phyloP scores from a whole-genome alignment of 352 stramenopile species.

The Pythium aristosporum region DNA sequence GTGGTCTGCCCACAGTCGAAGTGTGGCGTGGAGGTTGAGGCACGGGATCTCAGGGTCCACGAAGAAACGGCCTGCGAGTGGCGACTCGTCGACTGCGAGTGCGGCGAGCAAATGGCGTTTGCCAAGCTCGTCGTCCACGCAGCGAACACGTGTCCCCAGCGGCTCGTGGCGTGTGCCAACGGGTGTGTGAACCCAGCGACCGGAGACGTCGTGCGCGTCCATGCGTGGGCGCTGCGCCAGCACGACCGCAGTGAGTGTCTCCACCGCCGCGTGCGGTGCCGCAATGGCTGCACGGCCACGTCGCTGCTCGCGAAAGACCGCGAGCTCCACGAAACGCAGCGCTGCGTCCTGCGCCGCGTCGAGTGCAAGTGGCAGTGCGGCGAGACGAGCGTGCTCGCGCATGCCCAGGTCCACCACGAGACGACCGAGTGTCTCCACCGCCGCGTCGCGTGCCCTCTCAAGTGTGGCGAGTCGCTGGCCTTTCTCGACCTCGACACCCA shows the following conservation, averaged over 20 bases:
- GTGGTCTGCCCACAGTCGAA: constrained; percentile 53
- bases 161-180: constrained; percentile 53
- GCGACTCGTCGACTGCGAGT: constrained; percentile 45
- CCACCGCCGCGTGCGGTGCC: constrained; percentile 58
- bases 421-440: constrained; percentile 50
- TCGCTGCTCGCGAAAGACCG: constrained; percentile 46
- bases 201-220: constrained; percentile 18
- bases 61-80: constrained; percentile 44
- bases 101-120: constrained; percentile 56
- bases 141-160: constrained; percentile 40
- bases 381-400: constrained; percentile 41
- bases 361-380: constrained; percentile 58
- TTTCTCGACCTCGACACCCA: constrained; percentile 47
- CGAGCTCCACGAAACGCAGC: constrained; percentile 38
- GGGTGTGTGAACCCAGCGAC: constrained; percentile 24
- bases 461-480: constrained; percentile 40
- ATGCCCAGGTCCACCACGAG: constrained; percentile 46
- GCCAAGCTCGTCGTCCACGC: constrained; percentile 51
- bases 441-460: constrained; percentile 48
- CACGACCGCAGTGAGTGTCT: constrained; percentile 49
- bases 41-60: constrained; percentile 31
- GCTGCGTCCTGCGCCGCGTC: constrained; percentile 53
- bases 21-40: constrained; percentile 33
- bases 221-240: constrained; percentile 41
- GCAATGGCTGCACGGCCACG: constrained; percentile 56